These are phyloP conservation scores for Tilletia setariae DNA, from an alignment of 1,284 basidiomycete genomes.

Conservation along the genomic window DNA sequence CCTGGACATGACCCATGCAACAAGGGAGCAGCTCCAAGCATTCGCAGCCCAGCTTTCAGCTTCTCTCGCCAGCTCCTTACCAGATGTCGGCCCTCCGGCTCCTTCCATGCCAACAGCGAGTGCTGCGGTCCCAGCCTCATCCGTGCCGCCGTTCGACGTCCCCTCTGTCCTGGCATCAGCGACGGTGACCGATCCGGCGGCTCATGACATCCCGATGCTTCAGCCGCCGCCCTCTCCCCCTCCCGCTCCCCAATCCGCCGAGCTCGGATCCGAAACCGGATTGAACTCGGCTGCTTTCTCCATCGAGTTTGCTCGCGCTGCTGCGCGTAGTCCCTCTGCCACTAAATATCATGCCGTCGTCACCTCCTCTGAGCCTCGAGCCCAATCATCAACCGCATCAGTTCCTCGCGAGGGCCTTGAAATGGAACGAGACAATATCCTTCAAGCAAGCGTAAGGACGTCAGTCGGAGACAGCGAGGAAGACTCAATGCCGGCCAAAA, in stretches of 20 bases:
- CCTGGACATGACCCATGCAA: not conserved
- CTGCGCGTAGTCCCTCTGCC: not conserved
- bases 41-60: conserved; percentile 9
- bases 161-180: too few relatives aligned
- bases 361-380: not conserved
- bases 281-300: conserved; percentile 8
- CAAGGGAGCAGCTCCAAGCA: not conserved
- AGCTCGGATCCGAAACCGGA: not conserved
- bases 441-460: too few relatives aligned
- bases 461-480: too few relatives aligned
- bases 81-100: not conserved
- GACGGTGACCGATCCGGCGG: too few relatives aligned
- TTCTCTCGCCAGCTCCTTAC: conserved; percentile 1
- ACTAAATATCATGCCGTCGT: not conserved
- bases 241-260: too few relatives aligned
- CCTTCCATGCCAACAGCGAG: not conserved
- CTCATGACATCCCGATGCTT: too few relatives aligned
- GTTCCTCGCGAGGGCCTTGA: too few relatives aligned
- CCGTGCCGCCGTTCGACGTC: not conserved
- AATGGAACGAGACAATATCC: too few relatives aligned
- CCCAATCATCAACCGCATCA: too few relatives aligned
- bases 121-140: not conserved
- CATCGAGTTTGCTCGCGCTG: not conserved
- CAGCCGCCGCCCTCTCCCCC: too few relatives aligned
- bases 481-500: not conserved